Evolutionary conservation across 306 rosid species (phyloP).

Genomic region (Argentina anserina): DNA sequence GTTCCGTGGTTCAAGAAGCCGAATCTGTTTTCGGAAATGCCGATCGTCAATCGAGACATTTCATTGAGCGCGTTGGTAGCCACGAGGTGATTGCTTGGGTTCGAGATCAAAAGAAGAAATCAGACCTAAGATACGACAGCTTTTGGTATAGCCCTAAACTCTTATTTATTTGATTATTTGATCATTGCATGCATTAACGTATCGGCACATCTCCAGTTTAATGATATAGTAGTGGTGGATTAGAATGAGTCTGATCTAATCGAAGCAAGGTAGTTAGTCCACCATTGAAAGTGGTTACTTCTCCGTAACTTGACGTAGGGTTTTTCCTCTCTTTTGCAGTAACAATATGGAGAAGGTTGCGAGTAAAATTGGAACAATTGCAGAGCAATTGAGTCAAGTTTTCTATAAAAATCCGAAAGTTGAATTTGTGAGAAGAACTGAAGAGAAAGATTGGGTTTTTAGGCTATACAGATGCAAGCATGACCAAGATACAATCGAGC

Average conservation of each 20-base stretch:
- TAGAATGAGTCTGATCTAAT: not conserved
- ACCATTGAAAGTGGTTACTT: too few relatives aligned
- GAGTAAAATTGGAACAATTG: slow-evolving; percentile 52
- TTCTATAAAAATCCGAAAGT: slow-evolving; percentile 22
- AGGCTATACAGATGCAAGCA: slow-evolving; percentile 54
- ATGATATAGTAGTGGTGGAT: not conserved
- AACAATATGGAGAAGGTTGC: slow-evolving; percentile 51
- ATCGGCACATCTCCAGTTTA: too few relatives aligned
- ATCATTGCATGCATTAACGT: not conserved
- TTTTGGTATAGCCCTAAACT: slow-evolving; percentile 42
- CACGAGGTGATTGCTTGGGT: slow-evolving; percentile 47
- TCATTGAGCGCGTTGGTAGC: slow-evolving; percentile 8
- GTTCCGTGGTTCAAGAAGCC: slow-evolving; percentile 37
- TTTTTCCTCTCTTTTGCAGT: slow-evolving; percentile 2
- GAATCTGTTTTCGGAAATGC: slow-evolving; percentile 24
- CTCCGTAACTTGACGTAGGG: not conserved
- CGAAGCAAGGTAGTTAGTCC: too few relatives aligned
- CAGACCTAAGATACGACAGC: slow-evolving; percentile 30
- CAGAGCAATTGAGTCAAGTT: slow-evolving; percentile 36
- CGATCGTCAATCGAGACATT: not conserved
- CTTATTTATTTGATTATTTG: not conserved
- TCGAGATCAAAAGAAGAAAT: slow-evolving; percentile 22
- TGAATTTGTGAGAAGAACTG: slow-evolving; percentile 27
- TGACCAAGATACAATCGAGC: slow-evolving; percentile 29
- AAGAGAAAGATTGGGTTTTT: slow-evolving; percentile 34